phyloP scores from a whole-genome alignment of 768 basidiomycete species.

The Daedalea quercina region DNA sequence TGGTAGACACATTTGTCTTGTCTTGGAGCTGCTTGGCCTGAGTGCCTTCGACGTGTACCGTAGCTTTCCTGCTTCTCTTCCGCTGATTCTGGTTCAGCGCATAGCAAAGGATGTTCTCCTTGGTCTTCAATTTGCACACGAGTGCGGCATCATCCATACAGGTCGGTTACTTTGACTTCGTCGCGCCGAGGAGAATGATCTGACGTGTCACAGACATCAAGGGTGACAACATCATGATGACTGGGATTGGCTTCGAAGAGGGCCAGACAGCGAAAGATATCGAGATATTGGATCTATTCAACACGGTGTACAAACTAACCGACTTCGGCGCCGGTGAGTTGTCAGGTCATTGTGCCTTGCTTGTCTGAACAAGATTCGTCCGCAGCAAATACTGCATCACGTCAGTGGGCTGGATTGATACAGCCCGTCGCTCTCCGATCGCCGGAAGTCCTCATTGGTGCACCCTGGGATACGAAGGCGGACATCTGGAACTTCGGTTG shows the following conservation, averaged over 20 bases:
- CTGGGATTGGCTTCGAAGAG: not conserved
- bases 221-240: constrained; percentile 2
- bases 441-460: constrained; percentile 2
- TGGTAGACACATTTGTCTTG: not conserved
- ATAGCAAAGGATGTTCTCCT: constrained; percentile 48
- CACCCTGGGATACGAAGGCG: not conserved
- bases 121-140: constrained; percentile 50
- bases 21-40: not conserved
- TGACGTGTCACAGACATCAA: not conserved
- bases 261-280: not conserved
- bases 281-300: not conserved
- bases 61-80: constrained; percentile 25
- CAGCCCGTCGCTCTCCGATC: constrained; percentile 3
- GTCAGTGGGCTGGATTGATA: not conserved
- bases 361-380: not conserved
- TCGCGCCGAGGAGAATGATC: no score
- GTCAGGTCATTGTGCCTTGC: not conserved
- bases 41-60: not conserved
- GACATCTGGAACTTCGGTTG: constrained; percentile 7
- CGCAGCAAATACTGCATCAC: not conserved
- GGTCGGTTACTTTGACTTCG: not conserved
- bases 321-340: not conserved
- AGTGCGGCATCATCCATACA: constrained; percentile 39
- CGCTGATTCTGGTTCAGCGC: constrained; percentile 43
- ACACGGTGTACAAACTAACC: not conserved